phyloP scores from a whole-genome alignment of 1,284 basidiomycete genomes.

The Puccinia coronata region DNA sequence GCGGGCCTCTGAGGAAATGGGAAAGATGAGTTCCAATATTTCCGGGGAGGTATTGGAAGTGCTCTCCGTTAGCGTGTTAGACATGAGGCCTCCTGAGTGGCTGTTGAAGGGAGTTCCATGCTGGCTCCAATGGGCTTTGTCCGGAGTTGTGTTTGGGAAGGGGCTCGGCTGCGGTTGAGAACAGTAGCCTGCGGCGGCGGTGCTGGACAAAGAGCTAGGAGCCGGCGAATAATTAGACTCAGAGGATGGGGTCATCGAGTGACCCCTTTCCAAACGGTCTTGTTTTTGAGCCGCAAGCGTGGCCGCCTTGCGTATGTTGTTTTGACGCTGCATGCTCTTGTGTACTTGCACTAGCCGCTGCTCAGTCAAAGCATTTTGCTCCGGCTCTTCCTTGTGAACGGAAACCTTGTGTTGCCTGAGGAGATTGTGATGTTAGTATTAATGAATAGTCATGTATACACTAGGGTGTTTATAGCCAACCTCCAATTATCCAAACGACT shows the following conservation, averaged over 20 bases:
- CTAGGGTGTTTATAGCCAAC: not conserved
- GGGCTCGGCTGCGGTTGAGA: not conserved
- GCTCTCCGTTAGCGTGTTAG: not conserved
- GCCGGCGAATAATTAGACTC: conserved; percentile 13
- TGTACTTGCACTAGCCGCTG: conserved; percentile 35
- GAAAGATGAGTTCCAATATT: not conserved
- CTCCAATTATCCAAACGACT: conserved; percentile 49
- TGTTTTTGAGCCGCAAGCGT: conserved; percentile 18
- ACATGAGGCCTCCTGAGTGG: not conserved
- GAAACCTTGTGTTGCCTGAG: conserved; percentile 43
- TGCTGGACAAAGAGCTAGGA: not conserved
- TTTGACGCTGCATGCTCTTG: conserved; percentile 45
- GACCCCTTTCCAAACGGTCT: conserved; percentile 2
- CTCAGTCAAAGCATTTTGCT: conserved; percentile 32
- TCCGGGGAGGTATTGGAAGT: not conserved
- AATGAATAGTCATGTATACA: not conserved
- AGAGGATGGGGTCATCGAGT: conserved; percentile 1
- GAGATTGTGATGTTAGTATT: not conserved
- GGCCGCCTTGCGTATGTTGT: conserved; percentile 27
- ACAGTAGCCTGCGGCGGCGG: not conserved
- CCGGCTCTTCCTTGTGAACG: conserved; percentile 24
- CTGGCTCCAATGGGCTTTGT: not conserved
- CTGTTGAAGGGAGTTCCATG: not conserved
- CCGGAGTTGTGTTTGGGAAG: not conserved
- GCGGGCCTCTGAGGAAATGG: not conserved